phyloP scores from a whole-genome alignment of 176 grass and related monocot species.

The Tillandsia fasciculata region DNA sequence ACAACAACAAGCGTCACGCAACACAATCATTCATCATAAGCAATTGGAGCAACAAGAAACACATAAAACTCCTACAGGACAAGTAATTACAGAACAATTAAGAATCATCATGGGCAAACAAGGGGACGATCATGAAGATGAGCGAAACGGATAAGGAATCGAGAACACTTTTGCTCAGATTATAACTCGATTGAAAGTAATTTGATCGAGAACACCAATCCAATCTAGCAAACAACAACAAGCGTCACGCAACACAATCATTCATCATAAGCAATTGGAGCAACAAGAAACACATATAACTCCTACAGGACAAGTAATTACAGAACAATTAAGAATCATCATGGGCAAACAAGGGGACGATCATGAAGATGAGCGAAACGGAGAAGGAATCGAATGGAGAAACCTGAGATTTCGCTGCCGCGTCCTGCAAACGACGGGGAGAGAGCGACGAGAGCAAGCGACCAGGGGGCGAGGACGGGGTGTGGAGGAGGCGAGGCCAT shows the following conservation, averaged over 20 bases:
- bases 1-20: not conserved
- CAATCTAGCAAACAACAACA: not conserved
- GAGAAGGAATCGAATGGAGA: not conserved
- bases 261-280: not conserved
- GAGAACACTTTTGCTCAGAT: not conserved
- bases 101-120: not conserved
- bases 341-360: not conserved
- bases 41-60: not conserved
- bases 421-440: constrained; percentile 28
- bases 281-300: too few relatives aligned
- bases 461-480: constrained; percentile 12
- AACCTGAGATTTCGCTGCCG: constrained; percentile 44
- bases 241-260: not conserved
- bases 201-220: not conserved
- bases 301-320: too few relatives aligned
- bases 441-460: not conserved
- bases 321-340: not conserved
- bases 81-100: not conserved
- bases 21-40: not conserved
- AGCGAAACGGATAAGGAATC: not conserved
- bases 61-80: too few relatives aligned
- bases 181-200: not conserved
- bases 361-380: not conserved
- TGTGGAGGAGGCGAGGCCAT: constrained; percentile 16
- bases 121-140: not conserved